Conservation (phyloP, 805 yeast genomes). For the Yarrowia porcina region DNA sequence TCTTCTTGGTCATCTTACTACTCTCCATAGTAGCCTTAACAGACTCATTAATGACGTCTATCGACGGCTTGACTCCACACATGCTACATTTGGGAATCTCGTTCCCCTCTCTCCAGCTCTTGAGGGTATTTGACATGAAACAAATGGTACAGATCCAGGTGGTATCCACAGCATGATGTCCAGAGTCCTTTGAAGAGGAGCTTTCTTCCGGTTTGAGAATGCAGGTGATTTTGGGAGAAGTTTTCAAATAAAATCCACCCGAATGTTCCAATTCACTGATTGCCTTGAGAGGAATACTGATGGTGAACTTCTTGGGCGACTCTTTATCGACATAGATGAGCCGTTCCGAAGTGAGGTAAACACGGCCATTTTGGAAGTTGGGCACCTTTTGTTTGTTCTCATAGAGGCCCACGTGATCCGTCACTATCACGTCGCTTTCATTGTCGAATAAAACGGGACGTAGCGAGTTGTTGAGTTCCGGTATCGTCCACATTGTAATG, state of each 20-base stretch:
- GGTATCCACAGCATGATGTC: slow-evolving; percentile 17
- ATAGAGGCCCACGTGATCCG: slow-evolving; percentile 65
- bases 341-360: slow-evolving; percentile 71
- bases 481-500: slow-evolving; percentile 14
- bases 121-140: slow-evolving; percentile 56
- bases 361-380: slow-evolving; percentile 67
- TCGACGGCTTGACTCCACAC: slow-evolving; percentile 27
- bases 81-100: slow-evolving; percentile 14
- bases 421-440: slow-evolving; percentile 55
- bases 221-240: slow-evolving; percentile 70
- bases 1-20: neutral
- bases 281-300: slow-evolving; percentile 47
- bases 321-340: slow-evolving; percentile 66
- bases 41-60: slow-evolving; percentile 28
- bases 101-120: slow-evolving; percentile 30
- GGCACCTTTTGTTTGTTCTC: slow-evolving; percentile 62
- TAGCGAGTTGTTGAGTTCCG: slow-evolving; percentile 11
- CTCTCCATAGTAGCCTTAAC: neutral
- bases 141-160: slow-evolving; percentile 92
- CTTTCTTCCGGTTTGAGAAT: slow-evolving; percentile 38
- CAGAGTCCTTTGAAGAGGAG: neutral
- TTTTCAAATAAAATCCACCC: slow-evolving; percentile 55
- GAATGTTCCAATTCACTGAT: slow-evolving; percentile 43
- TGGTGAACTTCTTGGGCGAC: slow-evolving; percentile 43
- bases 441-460: slow-evolving; percentile 26